Evolutionary conservation across 257 asterid genomes (phyloP).

Genomic region (Gentiana dahurica): DNA sequence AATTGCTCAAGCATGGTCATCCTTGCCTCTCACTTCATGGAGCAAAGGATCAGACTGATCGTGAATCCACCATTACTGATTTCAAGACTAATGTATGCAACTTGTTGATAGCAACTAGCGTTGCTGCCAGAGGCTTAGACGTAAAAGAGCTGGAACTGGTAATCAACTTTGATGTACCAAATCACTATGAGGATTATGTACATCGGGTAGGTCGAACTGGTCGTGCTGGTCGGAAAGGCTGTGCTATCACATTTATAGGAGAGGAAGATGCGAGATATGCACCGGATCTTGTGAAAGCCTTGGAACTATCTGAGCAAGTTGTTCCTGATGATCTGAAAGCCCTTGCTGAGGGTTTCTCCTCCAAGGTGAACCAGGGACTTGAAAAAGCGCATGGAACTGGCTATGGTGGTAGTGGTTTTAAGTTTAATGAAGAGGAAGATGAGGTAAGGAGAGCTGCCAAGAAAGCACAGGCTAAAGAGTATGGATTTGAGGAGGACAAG

Average conservation of each 20-base stretch:
- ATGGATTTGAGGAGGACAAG: constrained; percentile 83
- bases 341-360: constrained; percentile 63
- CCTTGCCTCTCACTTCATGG: constrained; percentile 87
- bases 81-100: constrained; percentile 77
- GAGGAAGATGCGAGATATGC: constrained; percentile 82
- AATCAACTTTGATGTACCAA: constrained; percentile 68
- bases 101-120: constrained; percentile 67
- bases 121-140: constrained; percentile 87
- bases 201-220: constrained; percentile 94
- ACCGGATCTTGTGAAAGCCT: constrained; percentile 70
- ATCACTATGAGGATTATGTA: constrained; percentile 85
- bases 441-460: constrained; percentile 80
- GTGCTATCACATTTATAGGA: constrained; percentile 64
- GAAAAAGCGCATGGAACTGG: constrained; percentile 85
- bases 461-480: constrained; percentile 85
- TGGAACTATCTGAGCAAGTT: constrained; percentile 69
- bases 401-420: constrained; percentile 81
- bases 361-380: constrained; percentile 74
- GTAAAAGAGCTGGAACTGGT: constrained; percentile 86
- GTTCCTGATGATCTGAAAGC: constrained; percentile 78
- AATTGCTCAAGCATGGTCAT: constrained; percentile 56
- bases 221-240: constrained; percentile 80
- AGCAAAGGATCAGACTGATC: constrained; percentile 84
- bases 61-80: constrained; percentile 74
- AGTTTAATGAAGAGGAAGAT: constrained; percentile 83